phyloP scores from a whole-genome alignment of 345 rosid species.

The Eucalyptus tenuipes region DNA sequence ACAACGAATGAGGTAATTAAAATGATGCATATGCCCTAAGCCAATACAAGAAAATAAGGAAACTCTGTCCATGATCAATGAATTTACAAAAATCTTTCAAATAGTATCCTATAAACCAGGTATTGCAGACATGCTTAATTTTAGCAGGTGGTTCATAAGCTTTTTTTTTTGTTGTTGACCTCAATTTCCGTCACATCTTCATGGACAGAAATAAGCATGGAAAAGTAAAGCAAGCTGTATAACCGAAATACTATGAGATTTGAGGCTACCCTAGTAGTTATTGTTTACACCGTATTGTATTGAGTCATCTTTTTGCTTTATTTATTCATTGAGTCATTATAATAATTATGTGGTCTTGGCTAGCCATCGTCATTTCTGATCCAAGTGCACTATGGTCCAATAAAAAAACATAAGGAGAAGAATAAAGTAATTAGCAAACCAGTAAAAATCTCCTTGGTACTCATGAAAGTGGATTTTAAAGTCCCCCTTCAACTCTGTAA shows the following conservation, averaged over 20 bases:
- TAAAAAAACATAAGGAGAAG: neutral
- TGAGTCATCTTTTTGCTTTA: neutral
- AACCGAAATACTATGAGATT: neutral
- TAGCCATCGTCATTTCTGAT: neutral
- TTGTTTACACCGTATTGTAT: neutral
- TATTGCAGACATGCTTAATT: neutral
- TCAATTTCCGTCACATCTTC: neutral
- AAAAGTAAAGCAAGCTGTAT: neutral
- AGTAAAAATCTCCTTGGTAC: slow-evolving; percentile 88
- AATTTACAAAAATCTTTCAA: neutral
- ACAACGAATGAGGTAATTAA: neutral
- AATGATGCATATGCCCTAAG: neutral
- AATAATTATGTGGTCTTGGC: neutral
- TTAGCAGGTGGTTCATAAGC: neutral
- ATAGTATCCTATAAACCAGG: neutral
- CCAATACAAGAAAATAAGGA: neutral
- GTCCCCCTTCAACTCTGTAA: slow-evolving; percentile 67
- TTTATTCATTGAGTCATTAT: neutral
- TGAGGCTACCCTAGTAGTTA: neutral
- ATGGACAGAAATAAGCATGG: neutral
- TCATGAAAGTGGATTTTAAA: slow-evolving; percentile 90
- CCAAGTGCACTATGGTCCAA: neutral
- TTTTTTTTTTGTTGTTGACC: neutral
- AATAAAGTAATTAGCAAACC: slow-evolving; percentile 23
- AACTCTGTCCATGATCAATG: neutral